Base-by-base conservation (phyloP, 306 rosid species). In the Acacia acuminata region DNA sequence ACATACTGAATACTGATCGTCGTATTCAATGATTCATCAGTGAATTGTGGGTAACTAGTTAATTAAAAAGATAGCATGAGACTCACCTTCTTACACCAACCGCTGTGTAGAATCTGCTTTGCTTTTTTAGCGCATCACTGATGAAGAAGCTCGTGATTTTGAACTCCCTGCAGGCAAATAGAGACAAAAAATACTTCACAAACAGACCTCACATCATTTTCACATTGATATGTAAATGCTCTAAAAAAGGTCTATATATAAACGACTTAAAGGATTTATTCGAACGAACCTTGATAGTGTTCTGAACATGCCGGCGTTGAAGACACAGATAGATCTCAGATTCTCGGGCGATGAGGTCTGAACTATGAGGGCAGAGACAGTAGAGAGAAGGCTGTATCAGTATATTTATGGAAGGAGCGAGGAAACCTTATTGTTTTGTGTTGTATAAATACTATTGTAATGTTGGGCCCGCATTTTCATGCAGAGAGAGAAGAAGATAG, bases 81-180 rank as follows among this genome's bases (percentile, higher is more conserved):
- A 82, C 77, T 78, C 78, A 91, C 97, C 94, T 91, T 88, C 88
- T 88, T 77, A 42, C 79, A 61, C 87, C 89, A 63, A 67, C 85
- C 12, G 86, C 81, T 50, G 90, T 78, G 71, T 80, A 88, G 47
- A 82, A 85, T 77, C 91, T 89, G 61, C 80, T 44, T 61, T 79
- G 24, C 36, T 85, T 87, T 25, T 77, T 55, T 19, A 84, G 75
- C 82, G 88, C 79, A 72, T 45, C 87, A 82, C 77, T 72, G 81
- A 70, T 50, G 58, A 79, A 38, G 58, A 79, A 38, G 67, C 55
- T 67, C 63, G 38, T 75, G 70, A 76, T 56, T 87, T 88, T 90
- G 72, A 88, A 82, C 82, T 84, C 86, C 84, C 94, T 92, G 14
- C 53, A 48, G 82, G 82, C 0, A 77, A 71, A 3, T 11, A 60